These are phyloP conservation scores for Leptomonas pyrrhocoris DNA, from an alignment of 208 protist species.

Conservation along the genomic window DNA sequence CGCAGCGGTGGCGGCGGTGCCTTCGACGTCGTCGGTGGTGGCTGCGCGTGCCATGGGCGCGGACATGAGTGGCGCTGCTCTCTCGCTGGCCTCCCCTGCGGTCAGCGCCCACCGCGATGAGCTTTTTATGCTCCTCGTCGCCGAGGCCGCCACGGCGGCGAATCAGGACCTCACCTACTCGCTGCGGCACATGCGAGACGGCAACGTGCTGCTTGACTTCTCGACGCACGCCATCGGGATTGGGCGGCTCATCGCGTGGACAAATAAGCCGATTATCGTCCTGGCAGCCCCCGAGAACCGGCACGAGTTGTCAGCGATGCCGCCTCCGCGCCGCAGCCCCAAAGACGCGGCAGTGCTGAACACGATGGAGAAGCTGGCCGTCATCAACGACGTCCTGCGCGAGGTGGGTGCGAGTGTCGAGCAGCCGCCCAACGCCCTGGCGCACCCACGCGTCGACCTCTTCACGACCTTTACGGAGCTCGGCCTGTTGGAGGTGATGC, in stretches of 20 bases:
- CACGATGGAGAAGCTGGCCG: slow-evolving; percentile 55
- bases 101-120: slow-evolving; percentile 13
- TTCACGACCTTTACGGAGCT: slow-evolving; percentile 71
- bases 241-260: slow-evolving; percentile 69
- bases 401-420: slow-evolving; percentile 20
- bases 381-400: slow-evolving; percentile 65
- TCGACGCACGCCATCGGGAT: slow-evolving; percentile 48
- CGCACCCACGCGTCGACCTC: slow-evolving; percentile 40
- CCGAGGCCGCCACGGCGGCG: slow-evolving; percentile 52
- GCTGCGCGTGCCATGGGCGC: too few species aligned
- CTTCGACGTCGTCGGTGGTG: slow-evolving; percentile 4
- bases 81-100: background rate
- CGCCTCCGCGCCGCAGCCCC: slow-evolving; percentile 56
- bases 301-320: slow-evolving; percentile 45
- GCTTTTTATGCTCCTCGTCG: slow-evolving; percentile 49
- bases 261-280: slow-evolving; percentile 53
- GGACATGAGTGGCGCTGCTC: too few species aligned
- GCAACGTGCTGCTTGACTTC: slow-evolving; percentile 76
- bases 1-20: slow-evolving; percentile 4
- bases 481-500: slow-evolving; percentile 47
- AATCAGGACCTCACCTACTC: slow-evolving; percentile 76
- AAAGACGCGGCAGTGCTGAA: slow-evolving; percentile 41
- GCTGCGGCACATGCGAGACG: slow-evolving; percentile 59
- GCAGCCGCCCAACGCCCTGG: slow-evolving; percentile 21
- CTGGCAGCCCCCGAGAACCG: slow-evolving; percentile 52